Evolutionary conservation across 108 stramenopile species (phyloP).

Genomic region (Pseudonitzschia pungens): DNA sequence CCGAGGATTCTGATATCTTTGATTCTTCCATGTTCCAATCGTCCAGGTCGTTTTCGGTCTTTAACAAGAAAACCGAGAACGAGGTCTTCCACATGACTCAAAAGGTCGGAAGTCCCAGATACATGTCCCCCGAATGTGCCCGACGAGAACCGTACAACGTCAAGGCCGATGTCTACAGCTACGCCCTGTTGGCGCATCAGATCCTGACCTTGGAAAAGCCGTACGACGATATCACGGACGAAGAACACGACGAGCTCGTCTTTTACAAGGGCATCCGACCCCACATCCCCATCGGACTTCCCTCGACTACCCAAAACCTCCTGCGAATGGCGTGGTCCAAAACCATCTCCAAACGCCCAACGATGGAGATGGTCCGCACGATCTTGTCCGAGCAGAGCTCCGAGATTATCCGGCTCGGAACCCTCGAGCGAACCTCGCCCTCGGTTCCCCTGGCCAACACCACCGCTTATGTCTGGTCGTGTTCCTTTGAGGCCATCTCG

Average conservation of each 20-base stretch:
- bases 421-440: not conserved
- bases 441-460: not conserved
- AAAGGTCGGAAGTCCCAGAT: constrained; percentile 49
- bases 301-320: not conserved
- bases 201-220: constrained; percentile 4
- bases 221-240: constrained; percentile 3
- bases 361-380: not conserved
- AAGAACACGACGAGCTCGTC: constrained; percentile 26
- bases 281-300: not conserved
- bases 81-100: constrained; percentile 35
- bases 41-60: not conserved
- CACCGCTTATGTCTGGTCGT: constrained; percentile 1
- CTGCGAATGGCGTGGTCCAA: constrained; percentile 16
- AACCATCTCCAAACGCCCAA: constrained; percentile 10
- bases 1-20: not conserved
- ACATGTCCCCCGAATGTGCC: constrained; percentile 81
- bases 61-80: not conserved
- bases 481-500: constrained; percentile 5
- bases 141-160: constrained; percentile 58
- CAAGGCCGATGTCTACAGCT: constrained; percentile 69
- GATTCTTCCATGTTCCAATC: not conserved
- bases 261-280: constrained; percentile 31
- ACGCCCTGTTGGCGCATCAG: constrained; percentile 50
- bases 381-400: not conserved
- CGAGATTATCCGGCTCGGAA: not conserved